Conservation (phyloP, 306 rosid genomes). For the Casuarina equisetifolia region DNA sequence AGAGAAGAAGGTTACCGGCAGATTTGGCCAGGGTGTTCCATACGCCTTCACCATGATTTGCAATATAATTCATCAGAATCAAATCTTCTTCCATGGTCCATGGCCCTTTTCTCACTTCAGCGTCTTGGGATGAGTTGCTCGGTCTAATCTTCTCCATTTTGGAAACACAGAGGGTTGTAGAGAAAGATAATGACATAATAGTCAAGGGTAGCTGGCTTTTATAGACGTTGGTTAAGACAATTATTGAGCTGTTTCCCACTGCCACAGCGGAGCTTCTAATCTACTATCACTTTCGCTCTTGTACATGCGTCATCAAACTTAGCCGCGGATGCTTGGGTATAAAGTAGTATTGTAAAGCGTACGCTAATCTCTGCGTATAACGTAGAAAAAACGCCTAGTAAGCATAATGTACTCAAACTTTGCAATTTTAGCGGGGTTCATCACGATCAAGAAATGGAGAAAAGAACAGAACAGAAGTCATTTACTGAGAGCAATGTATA, state of each 20-base stretch:
- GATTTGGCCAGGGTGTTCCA: conserved; percentile 96
- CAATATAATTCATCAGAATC: conserved; percentile 87
- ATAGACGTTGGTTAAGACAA: conserved; percentile 39
- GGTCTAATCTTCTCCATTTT: conserved; percentile 56
- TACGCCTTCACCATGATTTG: conserved; percentile 98
- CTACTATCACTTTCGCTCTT: background rate
- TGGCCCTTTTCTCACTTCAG: conserved; percentile 96
- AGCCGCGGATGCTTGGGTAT: background rate
- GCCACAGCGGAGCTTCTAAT: conserved; percentile 20
- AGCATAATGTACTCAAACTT: background rate
- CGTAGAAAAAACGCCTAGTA: background rate
- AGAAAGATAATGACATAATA: conserved; percentile 5
- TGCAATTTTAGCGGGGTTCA: background rate
- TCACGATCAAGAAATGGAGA: conserved; percentile 1
- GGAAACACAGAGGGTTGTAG: conserved; percentile 19
- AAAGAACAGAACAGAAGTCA: background rate
- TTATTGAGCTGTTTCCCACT: background rate
- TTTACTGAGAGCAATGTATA: background rate
- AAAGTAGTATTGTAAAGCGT: background rate
- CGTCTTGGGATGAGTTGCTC: conserved; percentile 66
- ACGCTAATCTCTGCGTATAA: background rate
- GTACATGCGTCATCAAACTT: conserved; percentile 28
- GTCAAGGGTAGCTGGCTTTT: conserved; percentile 53
- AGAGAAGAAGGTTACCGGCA: conserved; percentile 54
- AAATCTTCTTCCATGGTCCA: conserved; percentile 99